These are phyloP conservation scores for Gonapodya sp. DNA, from an alignment of 192 early-diverging fungal species.

Conservation along the genomic window DNA sequence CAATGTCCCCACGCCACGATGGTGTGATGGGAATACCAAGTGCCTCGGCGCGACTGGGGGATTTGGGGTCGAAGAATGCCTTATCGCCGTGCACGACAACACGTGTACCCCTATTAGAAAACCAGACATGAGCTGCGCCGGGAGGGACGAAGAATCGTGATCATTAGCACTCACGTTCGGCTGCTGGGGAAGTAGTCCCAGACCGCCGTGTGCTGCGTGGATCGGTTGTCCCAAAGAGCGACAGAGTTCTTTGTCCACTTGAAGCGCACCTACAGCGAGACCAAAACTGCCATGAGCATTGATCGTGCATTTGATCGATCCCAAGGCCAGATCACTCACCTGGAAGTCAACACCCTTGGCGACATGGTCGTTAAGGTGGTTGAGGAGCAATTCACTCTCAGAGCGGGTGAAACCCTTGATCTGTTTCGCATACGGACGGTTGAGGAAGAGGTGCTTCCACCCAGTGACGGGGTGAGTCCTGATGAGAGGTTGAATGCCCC, in stretches of 20 bases:
- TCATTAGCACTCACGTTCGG: conserved; percentile 9
- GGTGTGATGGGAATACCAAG: conserved; percentile 13
- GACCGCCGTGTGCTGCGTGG: conserved; percentile 37
- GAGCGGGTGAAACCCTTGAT: conserved; percentile 36
- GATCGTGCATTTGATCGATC: conserved; percentile 7
- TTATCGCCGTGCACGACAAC: conserved; percentile 27
- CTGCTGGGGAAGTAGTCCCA: conserved; percentile 22
- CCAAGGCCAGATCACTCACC: too few species aligned
- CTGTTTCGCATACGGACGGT: conserved; percentile 46
- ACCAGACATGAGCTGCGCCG: too few species aligned
- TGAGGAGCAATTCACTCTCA: conserved; percentile 47
- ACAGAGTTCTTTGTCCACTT: conserved; percentile 37
- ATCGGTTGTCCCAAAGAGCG: conserved; percentile 61
- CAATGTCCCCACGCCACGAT: conserved; percentile 4
- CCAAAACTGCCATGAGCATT: background rate
- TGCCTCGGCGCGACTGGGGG: conserved; percentile 16
- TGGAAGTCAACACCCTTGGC: conserved; percentile 41
- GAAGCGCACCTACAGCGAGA: conserved; percentile 16
- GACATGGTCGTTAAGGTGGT: conserved; percentile 42
- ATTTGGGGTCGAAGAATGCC: conserved; percentile 24
- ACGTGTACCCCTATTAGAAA: conserved; percentile 12
- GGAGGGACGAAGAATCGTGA: background rate
- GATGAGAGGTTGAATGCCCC: conserved; percentile 28
- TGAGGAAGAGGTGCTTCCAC: conserved; percentile 56
- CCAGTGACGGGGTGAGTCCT: conserved; percentile 63